Evolutionary conservation across 208 protist genomes (phyloP).

Genomic region (Novymonas esmeraldas): DNA sequence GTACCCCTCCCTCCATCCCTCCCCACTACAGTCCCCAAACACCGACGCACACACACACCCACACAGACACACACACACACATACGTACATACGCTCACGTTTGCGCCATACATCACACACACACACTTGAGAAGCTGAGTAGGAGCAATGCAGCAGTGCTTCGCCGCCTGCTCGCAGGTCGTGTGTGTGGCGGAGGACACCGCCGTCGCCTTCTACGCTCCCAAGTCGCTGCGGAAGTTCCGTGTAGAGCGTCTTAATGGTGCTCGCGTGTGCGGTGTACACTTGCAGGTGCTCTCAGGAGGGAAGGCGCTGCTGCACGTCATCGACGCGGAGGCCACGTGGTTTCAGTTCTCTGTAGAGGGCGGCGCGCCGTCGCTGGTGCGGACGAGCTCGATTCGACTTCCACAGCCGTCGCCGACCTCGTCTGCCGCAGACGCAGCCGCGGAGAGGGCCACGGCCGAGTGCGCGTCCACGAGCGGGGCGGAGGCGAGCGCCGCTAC

Average conservation of each 20-base stretch:
- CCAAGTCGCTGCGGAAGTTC: constrained; percentile 84
- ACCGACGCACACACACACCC: not conserved
- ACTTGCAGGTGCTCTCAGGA: constrained; percentile 22
- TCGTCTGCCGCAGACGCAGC: not conserved
- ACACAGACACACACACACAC: not conserved
- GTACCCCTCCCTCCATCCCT: not conserved
- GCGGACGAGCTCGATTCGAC: constrained; percentile 15
- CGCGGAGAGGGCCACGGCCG: not conserved
- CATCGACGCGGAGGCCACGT: constrained; percentile 73
- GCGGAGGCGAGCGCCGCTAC: not conserved
- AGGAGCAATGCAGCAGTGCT: constrained; percentile 45
- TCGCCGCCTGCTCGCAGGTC: constrained; percentile 71
- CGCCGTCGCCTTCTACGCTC: constrained; percentile 75
- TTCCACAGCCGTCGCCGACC: constrained; percentile 2
- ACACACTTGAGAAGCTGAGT: constrained; percentile 11
- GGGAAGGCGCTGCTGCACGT: constrained; percentile 58
- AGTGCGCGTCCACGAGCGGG: not conserved
- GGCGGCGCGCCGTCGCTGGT: constrained; percentile 21
- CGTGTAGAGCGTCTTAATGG: constrained; percentile 81
- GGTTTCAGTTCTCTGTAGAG: constrained; percentile 61
- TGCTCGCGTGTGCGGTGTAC: constrained; percentile 63
- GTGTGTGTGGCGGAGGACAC: constrained; percentile 86
- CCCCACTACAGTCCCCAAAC: not conserved
- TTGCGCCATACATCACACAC: not conserved
- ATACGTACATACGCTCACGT: not conserved